Base-by-base conservation (phyloP, 768 basidiomycete genomes). In the Sporobolomyces pararoseus region DNA sequence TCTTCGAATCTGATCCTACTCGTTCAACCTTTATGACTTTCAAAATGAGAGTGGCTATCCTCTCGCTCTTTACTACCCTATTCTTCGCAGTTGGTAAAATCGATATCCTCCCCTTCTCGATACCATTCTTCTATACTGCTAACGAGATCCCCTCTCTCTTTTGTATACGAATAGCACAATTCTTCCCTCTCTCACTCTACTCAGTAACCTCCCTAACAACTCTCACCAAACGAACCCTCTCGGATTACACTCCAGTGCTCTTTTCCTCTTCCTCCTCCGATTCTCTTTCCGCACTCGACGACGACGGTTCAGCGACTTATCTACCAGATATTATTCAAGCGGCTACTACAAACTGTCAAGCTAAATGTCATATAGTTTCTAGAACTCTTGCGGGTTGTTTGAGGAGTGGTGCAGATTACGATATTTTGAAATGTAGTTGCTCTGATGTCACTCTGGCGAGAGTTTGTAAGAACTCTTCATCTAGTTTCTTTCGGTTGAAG, bases 391-490 rank as follows among this genome's bases (percentile, higher is more conserved):
- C 55, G 34, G 55, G 55, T 3, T 58, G 55, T 44, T 29, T 58
- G 37, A 23, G 55, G 12, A 42, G 37, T 13, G 55, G 55, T 4
- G 55, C 55, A 7, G 55, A 58, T 29, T 58, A 58, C n/a, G 55
- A 58, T 37, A 58, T 58, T 25, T 37, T 58, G 35, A 42, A 58
- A n/a, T 58, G 55, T 29, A 58, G 55, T 58, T 58, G 55, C 23
- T 58, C 55, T 12, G 55, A 58, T 37, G 19, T 37, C n/a, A 39
- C 35, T 3, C 39, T 58, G 23, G 55, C 55, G 3, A 13, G 55
- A 29, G 55, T 58, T n/a, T 58, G 35, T 55, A 32, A 34, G 54
- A 9, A 42, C 9, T 42, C 39, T 17, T 42, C 39, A 12, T 19
- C 21, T 53, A 19, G 6, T 34, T 23, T 35, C 54, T 4, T 55